A percentile compares a stretch with the other conserved stretches of the same genome.
phyloP scores from a whole-genome alignment of 2,329 filamentous ascomycete genomes.

The Pestalotiopsis sp. region DNA sequence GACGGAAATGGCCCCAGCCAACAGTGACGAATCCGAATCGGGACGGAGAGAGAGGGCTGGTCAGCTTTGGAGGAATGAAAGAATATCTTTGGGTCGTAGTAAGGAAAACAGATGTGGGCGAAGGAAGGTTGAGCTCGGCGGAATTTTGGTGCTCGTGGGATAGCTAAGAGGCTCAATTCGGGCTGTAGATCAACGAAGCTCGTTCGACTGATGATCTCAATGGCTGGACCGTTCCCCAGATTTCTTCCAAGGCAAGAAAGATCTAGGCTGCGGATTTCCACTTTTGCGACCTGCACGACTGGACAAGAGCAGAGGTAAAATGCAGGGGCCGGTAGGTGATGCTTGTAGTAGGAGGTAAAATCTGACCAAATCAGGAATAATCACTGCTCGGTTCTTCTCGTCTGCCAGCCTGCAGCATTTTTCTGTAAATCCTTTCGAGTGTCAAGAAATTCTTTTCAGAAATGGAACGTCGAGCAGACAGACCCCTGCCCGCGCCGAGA shows the following conservation, averaged over 20 bases:
- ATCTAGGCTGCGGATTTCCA: constrained; percentile 1
- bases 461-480: not conserved
- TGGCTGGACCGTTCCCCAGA: constrained; percentile 13
- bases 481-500: not conserved
- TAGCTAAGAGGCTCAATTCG: not conserved
- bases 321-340: not conserved
- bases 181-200: not conserved
- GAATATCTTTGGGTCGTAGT: not conserved
- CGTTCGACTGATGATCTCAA: constrained; percentile 12
- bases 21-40: not conserved
- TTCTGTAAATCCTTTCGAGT: not conserved
- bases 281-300: not conserved
- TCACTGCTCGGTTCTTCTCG: not conserved
- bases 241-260: constrained; percentile 11
- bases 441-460: not conserved
- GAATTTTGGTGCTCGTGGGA: not conserved
- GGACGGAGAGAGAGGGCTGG: not conserved
- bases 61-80: not conserved
- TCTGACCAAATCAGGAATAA: constrained; percentile 1
- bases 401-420: not conserved
- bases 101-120: not conserved
- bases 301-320: not conserved
- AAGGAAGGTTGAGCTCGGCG: not conserved
- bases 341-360: not conserved
- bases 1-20: not conserved